These are phyloP conservation scores for Diaporthe eres DNA, from an alignment of 2,329 filamentous ascomycete genomes.

Conservation along the genomic window DNA sequence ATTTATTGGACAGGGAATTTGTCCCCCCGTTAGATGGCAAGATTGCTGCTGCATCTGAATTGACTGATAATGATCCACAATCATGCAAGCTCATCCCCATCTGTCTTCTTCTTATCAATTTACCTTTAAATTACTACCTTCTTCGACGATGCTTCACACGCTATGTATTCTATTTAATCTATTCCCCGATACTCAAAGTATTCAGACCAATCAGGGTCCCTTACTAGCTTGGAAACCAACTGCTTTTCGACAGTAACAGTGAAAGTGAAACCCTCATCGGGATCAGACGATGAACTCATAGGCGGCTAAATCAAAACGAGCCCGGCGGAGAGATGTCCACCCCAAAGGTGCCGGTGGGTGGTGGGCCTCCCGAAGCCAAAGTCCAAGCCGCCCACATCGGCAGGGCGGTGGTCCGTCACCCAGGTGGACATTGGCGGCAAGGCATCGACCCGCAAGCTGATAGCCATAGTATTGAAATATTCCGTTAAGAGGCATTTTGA, in stretches of 20 bases:
- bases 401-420: constrained; percentile 50
- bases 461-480: too few relatives aligned
- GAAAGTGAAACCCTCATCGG: constrained; percentile 53
- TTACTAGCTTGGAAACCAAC: constrained; percentile 47
- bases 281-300: constrained; percentile 40
- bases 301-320: constrained; percentile 50
- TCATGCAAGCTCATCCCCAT: too few relatives aligned
- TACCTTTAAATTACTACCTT: too few relatives aligned
- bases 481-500: not conserved
- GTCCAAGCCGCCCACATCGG: constrained; percentile 45
- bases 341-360: constrained; percentile 49
- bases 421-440: constrained; percentile 31
- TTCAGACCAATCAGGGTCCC: constrained; percentile 50
- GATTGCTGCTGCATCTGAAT: too few relatives aligned
- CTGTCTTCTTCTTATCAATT: too few relatives aligned
- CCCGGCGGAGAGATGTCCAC: constrained; percentile 46
- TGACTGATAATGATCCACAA: too few relatives aligned
- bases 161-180: constrained; percentile 41
- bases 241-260: constrained; percentile 51
- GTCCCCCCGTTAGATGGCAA: too few relatives aligned
- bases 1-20: too few relatives aligned
- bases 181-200: constrained; percentile 55
- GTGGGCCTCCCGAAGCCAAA: constrained; percentile 54
- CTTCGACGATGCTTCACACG: too few relatives aligned
- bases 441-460: constrained; percentile 45